phyloP scores from a whole-genome alignment of 2,329 filamentous ascomycete species.

The Acephala macrosclerotiorum region DNA sequence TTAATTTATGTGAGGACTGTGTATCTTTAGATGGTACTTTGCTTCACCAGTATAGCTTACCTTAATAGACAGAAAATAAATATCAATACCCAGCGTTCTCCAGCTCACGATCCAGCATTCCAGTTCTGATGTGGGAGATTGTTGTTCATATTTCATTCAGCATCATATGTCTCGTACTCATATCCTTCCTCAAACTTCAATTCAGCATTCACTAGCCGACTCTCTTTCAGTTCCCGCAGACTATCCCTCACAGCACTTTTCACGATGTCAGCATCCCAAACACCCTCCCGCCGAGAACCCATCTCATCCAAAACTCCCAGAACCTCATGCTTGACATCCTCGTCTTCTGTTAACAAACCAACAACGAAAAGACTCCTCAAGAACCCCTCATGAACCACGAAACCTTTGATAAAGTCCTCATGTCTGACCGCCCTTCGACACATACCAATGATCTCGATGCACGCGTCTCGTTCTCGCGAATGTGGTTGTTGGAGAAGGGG shows the following conservation, averaged over 20 bases:
- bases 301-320: background rate
- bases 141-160: background rate
- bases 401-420: background rate
- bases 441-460: background rate
- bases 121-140: background rate
- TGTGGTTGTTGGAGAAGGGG: background rate
- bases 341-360: background rate
- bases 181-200: background rate
- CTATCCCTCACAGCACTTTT: background rate
- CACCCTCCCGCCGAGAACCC: background rate
- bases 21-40: too few relatives aligned
- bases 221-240: background rate
- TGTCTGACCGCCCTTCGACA: background rate
- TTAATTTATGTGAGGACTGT: too few relatives aligned
- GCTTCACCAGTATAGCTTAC: too few relatives aligned
- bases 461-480: background rate
- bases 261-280: background rate
- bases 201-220: background rate
- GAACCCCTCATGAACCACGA: constrained; percentile 4
- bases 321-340: background rate
- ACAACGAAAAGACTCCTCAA: background rate
- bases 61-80: too few relatives aligned
- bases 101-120: too few relatives aligned
- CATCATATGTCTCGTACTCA: background rate
- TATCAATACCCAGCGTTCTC: too few relatives aligned